Evolutionary conservation across 1,284 basidiomycete genomes (phyloP), one percentile per base, ranked within the genome.

Genomic region (Termitomyces sp.): DNA sequence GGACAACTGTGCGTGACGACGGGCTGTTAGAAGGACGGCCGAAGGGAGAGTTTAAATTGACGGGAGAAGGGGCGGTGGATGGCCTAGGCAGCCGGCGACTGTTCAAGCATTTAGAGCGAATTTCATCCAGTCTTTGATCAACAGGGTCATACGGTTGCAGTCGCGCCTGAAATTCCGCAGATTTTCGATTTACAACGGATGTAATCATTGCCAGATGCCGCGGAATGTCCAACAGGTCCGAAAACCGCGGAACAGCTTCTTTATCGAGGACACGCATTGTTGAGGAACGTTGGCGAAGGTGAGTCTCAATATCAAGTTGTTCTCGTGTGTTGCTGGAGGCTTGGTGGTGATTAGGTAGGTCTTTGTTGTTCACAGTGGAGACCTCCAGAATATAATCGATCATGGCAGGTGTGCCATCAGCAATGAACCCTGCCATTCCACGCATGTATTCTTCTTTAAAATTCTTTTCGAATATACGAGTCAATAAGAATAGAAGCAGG

Each of bases 381-480:
- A 91, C 81, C 31, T 79, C 75, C 18, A 75, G 62, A 58, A 91
- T 79, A 61, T 91, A 91, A 56, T 89, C 84, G 45, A 83, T 72
- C 89, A 91, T 91, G 26, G 76, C 77, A 6, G 76, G 73, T 24
- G 79, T 64, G 59, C 78, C 86, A 42, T 79, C 75, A 37, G 71
- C 70, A 14, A 88, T 69, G 66, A 89, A 88, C 50, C 79, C 77
- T 63, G 83, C 82, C 45, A 89, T 72, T 5, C 83, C 81, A 33
- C 77, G 75, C 86, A 88, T 88, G 59, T 81, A 84, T 31, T 83
- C 78, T 65, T 89, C 87, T 65, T 86, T 86, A 60, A 40, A 37
- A n/a, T 44, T 53, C 52, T 52, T 53, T 26, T 18, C 6, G 3
- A 28, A 13, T 21, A n/a, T 24, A 13, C 30, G 9, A 24, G 41